Evolutionary conservation across 192 early-diverging fungal genomes (phyloP), one percentile per base, ranked within the genome.

Genomic region (Gonapodya prolifera): DNA sequence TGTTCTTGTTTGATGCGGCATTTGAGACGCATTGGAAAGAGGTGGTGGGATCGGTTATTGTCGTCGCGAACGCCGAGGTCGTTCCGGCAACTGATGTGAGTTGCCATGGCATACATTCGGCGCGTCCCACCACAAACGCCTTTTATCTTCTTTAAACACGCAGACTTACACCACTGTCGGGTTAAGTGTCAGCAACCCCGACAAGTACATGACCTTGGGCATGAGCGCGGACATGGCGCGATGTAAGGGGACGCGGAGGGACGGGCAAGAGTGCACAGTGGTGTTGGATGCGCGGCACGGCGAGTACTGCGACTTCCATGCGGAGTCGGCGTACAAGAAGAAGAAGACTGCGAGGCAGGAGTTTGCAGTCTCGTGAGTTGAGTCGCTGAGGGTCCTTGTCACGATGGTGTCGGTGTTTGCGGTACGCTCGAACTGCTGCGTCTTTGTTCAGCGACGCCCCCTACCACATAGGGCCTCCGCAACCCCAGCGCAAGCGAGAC

Each of bases 151-250:
- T n/a, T n/a, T n/a, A n/a, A n/a, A n/a, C n/a, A n/a, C 2, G 30
- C 81, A 80, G 79, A 75, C 18, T 77, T 77, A 78, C 17, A 81
- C 77, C 30, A 13, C 28, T 13, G 32, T 84, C 30, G 83, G 78
- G n/a, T 33, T 84, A 17, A 79, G 79, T 33, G 45, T 84, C 34
- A 77, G 79, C 35, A 78, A 79, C 70, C 32, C 76, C 17, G 76
- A 82, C 36, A 83, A 84, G 71, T 81, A 80, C 69, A 77, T 84
- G 71, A 83, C 80, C 32, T 76, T 84, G 32, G 83, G 83, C 33
- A 69, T 31, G 33, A 81, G 79, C 1, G 16, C 36, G 73, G 83
- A 84, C 75, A 17, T 79, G 2, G 77, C 17, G 0, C 73, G 76
- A 34, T 84, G 83, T 78, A 81, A 83, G 71, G 32, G 18, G 8